Percentiles rank a stretch among this genome's conserved stretches.
Conservation (phyloP, 176 grass and related monocot species). For the Avena insularis region DNA sequence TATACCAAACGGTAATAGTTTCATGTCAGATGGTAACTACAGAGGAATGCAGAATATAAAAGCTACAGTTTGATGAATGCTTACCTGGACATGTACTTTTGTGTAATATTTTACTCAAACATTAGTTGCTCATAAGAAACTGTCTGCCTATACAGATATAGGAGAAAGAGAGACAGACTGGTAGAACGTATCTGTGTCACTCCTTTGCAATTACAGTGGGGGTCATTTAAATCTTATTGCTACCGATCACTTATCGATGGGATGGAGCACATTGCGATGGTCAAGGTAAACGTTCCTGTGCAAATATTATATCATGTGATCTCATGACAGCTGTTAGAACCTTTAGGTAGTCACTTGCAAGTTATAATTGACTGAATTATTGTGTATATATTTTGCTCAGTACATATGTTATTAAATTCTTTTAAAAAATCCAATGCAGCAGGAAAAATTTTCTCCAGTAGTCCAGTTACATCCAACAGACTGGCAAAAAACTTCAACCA, state of each 20-base stretch:
- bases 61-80: constrained; percentile 28
- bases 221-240: constrained; percentile 69
- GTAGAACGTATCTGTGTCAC: constrained; percentile 88
- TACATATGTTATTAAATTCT: neutral
- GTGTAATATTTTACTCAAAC: neutral
- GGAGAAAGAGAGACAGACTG: constrained; percentile 95
- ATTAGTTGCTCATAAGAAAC: constrained; percentile 3
- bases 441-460: neutral
- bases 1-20: constrained; percentile 1
- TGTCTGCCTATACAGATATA: constrained; percentile 67
- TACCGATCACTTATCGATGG: constrained; percentile 92
- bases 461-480: constrained; percentile 18
- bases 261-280: constrained; percentile 99
- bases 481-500: constrained; percentile 15
- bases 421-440: constrained; percentile 13
- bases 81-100: constrained; percentile 32
- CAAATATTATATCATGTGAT: constrained; percentile 13
- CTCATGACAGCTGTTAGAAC: constrained; percentile 2
- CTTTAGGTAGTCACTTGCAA: constrained; percentile 14
- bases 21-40: neutral
- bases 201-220: constrained; percentile 81
- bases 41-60: neutral
- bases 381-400: neutral
- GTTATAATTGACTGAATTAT: neutral
- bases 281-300: constrained; percentile 66